Conservation (phyloP, 1,284 basidiomycete genomes). For the Violaceomyces palustris region DNA sequence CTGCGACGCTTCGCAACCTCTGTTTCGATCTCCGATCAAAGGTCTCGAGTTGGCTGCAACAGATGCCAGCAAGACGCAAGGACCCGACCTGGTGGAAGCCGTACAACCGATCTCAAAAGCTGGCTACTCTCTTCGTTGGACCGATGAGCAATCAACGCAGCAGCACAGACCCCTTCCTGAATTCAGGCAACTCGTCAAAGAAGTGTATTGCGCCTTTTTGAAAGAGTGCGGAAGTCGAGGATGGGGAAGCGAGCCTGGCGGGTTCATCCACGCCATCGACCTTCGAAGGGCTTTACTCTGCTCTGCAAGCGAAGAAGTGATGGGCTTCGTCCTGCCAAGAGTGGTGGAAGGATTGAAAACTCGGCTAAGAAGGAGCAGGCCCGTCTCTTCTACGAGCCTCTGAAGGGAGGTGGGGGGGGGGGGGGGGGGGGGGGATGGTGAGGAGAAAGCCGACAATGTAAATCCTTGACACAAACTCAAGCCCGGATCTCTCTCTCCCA, state of each 20-base stretch:
- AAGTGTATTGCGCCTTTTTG: no score
- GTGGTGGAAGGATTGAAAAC: slow-evolving; percentile 2
- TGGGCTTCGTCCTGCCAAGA: neutral
- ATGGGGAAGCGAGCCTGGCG: no score
- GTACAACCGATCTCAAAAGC: neutral
- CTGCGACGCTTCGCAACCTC: slow-evolving; percentile 16
- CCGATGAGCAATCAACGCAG: neutral
- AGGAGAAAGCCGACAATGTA: no score
- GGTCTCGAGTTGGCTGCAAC: neutral
- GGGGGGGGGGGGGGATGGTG: no score
- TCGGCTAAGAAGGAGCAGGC: no score
- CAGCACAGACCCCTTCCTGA: neutral
- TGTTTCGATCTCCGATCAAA: slow-evolving; percentile 10
- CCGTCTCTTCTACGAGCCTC: no score
- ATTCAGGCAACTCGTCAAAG: neutral
- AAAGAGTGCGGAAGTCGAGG: neutral
- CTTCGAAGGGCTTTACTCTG: slow-evolving; percentile 1
- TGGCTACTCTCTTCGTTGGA: neutral
- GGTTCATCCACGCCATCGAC: no score
- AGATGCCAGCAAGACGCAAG: neutral
- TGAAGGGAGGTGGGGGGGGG: no score
- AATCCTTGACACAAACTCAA: no score
- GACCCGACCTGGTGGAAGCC: neutral
- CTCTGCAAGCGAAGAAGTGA: neutral
- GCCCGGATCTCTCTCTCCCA: no score